These are phyloP conservation scores for Termitomyces sp. DNA, from an alignment of 768 basidiomycete genomes.

Conservation along the genomic window DNA sequence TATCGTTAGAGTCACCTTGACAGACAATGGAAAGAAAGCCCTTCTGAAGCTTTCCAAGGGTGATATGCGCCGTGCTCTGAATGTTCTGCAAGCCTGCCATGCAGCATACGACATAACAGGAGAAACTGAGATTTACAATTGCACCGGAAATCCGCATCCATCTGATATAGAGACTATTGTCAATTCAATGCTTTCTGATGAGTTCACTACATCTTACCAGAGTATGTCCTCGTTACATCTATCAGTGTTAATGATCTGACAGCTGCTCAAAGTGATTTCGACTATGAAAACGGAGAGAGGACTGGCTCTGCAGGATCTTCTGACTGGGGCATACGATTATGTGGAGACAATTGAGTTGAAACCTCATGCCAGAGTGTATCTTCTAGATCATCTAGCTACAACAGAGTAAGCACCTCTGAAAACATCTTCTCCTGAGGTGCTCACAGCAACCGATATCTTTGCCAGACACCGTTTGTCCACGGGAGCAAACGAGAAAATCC, in stretches of 20 bases:
- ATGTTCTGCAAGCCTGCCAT: conserved; percentile 96
- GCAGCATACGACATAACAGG: conserved; percentile 89
- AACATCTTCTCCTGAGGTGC: neutral
- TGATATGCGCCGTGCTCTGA: conserved; percentile 96
- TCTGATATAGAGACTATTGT: conserved; percentile 91
- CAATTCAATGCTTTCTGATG: conserved; percentile 92
- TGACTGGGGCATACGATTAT: conserved; percentile 89
- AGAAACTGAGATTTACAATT: conserved; percentile 92
- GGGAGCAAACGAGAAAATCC: conserved; percentile 92
- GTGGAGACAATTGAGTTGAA: conserved; percentile 83
- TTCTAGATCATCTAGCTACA: conserved; percentile 92
- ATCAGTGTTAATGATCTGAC: neutral
- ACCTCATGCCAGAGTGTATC: conserved; percentile 80
- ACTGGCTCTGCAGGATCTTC: conserved; percentile 90
- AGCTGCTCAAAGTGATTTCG: conserved; percentile 63
- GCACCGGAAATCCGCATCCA: conserved; percentile 96
- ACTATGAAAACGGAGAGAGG: conserved; percentile 88
- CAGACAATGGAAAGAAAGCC: conserved; percentile 81
- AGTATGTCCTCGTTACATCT: conserved; percentile 38
- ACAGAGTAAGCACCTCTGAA: conserved; percentile 65
- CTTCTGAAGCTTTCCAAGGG: conserved; percentile 92
- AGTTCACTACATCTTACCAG: conserved; percentile 88
- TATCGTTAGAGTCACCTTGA: conserved; percentile 72
- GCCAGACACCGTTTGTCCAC: conserved; percentile 84
- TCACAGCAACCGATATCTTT: neutral